Base-by-base conservation (phyloP, 192 early-diverging fungal species). In the Linnemannia elongata region DNA sequence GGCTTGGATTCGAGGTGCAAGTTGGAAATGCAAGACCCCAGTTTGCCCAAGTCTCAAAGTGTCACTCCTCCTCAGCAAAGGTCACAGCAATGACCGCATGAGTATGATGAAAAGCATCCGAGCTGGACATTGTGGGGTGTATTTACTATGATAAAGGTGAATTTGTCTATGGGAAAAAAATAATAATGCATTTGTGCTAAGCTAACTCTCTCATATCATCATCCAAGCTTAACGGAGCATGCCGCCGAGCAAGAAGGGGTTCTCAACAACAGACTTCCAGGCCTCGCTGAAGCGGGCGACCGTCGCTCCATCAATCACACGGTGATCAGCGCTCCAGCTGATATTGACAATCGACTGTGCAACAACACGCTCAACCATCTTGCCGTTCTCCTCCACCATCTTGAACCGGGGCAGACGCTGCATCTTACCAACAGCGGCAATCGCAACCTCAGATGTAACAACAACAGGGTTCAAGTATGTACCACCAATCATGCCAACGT, bases 261-360 rank as follows among this genome's bases (percentile, higher is more conserved):
- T 92, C 88, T 99, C 97, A 63, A 99, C 89, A 74, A 96, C 93
- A 44, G 88, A 78, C 90, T 97, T 98, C 97, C 95, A 99, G 36
- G 91, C 81, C 63, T 91, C 88, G 22, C 94, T 97, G 90, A 99
- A 99, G 82, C 97, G 91, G 27, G 97, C 98, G 81, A 99, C 92
- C 15, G 97, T 98, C 17, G 97, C 98, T 36, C 98, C 98, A 87
- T 99, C 97, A 80, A 99, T 92, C 30, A 99, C 96, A 42, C 98
- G 93, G 89, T 99, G 98, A 90, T 99, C 98, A 13, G 98, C 98
- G 24, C 95, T 94, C 94, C 95, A 98, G 91, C 97, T 97, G 6
- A 97, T 90, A 35, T 93, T 92, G 76, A 97, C 85, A 12, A 98
- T 90, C 81, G 94, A 88, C 78, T 94, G 94, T 22, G 94, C 90